Evolutionary conservation across 2,329 filamentous ascomycete species (phyloP).

Genomic region (Diaporthe velutina): DNA sequence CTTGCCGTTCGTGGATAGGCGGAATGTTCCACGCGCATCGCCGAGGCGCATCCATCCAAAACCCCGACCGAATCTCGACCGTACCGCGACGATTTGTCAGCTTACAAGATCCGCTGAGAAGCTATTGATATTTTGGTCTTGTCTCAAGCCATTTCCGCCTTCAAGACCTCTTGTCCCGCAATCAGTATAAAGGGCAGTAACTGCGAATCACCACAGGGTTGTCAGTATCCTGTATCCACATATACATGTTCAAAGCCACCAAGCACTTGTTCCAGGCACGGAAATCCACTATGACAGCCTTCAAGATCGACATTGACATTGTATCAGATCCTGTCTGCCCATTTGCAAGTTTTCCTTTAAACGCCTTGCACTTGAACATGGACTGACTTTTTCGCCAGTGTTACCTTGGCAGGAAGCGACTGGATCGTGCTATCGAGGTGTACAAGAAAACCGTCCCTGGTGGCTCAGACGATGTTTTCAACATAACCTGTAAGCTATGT

Average conservation of each 20-base stretch:
- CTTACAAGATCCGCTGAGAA: constrained; percentile 13
- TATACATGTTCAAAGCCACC: constrained; percentile 21
- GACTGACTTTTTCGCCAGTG: constrained; percentile 61
- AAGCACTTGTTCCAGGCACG: constrained; percentile 29
- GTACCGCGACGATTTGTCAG: constrained; percentile 28
- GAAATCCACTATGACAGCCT: constrained; percentile 74
- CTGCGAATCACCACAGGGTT: background rate
- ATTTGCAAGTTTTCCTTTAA: constrained; percentile 52
- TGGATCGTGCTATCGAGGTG: constrained; percentile 77
- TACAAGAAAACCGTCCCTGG: constrained; percentile 74
- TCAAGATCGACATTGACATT: constrained; percentile 82
- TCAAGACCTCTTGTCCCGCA: background rate
- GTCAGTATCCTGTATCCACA: background rate
- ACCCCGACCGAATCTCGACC: background rate
- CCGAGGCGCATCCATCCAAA: background rate
- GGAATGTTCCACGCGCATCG: constrained; percentile 18
- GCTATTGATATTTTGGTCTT: background rate
- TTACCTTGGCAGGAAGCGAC: constrained; percentile 83
- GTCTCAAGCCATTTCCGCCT: background rate
- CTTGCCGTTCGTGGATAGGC: background rate
- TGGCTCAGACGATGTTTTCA: constrained; percentile 75
- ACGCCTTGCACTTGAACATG: constrained; percentile 10
- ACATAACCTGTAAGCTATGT: constrained; percentile 67
- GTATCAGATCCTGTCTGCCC: constrained; percentile 88
- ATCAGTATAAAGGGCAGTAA: background rate